phyloP scores from a whole-genome alignment of 306 rosid genomes.

The Vachellia collinsii region DNA sequence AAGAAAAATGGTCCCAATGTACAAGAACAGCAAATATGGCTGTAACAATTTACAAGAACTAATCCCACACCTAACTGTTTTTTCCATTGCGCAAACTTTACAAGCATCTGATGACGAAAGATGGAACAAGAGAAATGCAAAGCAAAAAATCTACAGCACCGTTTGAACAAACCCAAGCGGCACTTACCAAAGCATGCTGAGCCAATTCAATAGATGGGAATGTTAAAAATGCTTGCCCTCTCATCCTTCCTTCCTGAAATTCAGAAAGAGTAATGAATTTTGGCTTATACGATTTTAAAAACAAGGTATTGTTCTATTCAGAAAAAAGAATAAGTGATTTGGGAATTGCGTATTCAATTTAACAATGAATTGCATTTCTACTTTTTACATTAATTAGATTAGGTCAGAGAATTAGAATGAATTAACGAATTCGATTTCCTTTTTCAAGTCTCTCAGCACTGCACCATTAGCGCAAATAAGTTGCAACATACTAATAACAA shows the following conservation, averaged over 20 bases:
- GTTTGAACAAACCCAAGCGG: background rate
- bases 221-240: constrained; percentile 94
- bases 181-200: constrained; percentile 74
- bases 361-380: background rate
- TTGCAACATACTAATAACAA: constrained; percentile 13
- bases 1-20: background rate
- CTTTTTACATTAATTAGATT: background rate
- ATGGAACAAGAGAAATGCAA: background rate
- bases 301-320: background rate
- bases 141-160: constrained; percentile 20
- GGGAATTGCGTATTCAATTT: background rate
- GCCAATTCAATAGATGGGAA: constrained; percentile 86
- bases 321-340: background rate
- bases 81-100: background rate
- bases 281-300: constrained; percentile 15
- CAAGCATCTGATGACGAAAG: constrained; percentile 10
- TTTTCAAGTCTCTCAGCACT: background rate
- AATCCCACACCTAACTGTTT: background rate
- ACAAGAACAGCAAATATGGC: constrained; percentile 20
- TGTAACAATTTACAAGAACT: constrained; percentile 21
- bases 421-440: background rate
- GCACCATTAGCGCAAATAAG: constrained; percentile 1
- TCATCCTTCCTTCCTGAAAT: constrained; percentile 98
- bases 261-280: constrained; percentile 29
- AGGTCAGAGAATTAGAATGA: background rate